Conservation (phyloP, 163 green algal species). For the Prototheca cutis region DNA sequence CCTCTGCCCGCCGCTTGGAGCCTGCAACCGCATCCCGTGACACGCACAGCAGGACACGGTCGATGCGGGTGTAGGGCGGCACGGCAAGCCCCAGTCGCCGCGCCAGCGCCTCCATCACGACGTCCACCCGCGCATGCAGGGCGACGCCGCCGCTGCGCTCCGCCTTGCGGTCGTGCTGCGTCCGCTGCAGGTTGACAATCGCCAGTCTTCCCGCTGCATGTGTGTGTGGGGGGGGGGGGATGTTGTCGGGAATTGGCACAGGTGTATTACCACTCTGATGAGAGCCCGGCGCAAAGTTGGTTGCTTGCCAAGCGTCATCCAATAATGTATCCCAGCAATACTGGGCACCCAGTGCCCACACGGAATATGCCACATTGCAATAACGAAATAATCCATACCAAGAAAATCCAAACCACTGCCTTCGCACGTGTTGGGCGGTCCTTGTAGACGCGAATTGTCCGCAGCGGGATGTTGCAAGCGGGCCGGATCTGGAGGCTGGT, state of each 20-base stretch:
- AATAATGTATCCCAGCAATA: no score
- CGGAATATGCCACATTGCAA: no score
- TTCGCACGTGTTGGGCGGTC: conserved; percentile 1
- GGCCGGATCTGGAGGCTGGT: conserved; percentile 88
- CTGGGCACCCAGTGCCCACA: no score
- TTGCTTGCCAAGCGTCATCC: background rate
- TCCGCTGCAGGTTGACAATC: conserved; percentile 88
- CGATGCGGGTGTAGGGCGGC: conserved; percentile 35
- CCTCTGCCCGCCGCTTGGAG: no score
- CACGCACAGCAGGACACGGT: background rate
- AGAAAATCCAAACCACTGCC: no score
- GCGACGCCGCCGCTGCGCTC: conserved; percentile 41
- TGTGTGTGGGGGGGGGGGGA: no score
- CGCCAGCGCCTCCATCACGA: conserved; percentile 25
- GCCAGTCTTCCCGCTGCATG: conserved; percentile 70
- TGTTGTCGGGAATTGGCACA: no score
- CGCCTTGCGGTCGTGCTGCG: conserved; percentile 54
- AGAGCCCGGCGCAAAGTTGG: no score
- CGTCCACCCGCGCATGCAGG: conserved; percentile 41
- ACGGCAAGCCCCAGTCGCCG: conserved; percentile 21
- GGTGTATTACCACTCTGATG: no score
- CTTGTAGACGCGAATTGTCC: conserved; percentile 24
- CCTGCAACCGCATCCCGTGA: no score
- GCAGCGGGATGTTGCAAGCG: conserved; percentile 68
- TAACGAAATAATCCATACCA: no score